These are phyloP conservation scores for Macaranga tanarius DNA, from an alignment of 441 rosid species.

Conservation along the genomic window DNA sequence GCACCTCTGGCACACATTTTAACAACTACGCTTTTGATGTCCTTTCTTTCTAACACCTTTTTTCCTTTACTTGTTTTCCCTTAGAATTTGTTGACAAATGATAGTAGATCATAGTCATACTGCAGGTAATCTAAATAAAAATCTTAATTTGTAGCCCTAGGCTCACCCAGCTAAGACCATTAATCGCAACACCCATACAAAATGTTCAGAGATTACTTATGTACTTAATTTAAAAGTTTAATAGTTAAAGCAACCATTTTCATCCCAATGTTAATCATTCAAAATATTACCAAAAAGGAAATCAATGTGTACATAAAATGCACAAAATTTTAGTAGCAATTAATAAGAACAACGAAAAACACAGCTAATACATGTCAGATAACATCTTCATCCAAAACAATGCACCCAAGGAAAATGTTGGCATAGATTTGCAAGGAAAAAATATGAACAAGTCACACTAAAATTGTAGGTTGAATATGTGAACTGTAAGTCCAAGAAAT, in stretches of 20 bases:
- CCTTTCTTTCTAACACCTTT: neutral
- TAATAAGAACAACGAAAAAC: neutral
- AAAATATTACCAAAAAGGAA: neutral
- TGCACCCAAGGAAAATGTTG: too few species aligned
- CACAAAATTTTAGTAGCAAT: neutral
- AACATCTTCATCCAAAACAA: neutral
- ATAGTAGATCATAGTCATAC: neutral
- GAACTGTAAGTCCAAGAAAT: neutral
- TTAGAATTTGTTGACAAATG: neutral
- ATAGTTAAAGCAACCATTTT: neutral
- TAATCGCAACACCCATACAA: neutral
- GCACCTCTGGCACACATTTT: too few species aligned
- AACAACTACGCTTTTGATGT: neutral
- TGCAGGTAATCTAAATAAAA: neutral
- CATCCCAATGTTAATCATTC: neutral
- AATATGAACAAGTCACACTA: too few species aligned
- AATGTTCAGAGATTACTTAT: neutral
- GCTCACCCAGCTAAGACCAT: neutral
- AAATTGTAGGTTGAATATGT: neutral
- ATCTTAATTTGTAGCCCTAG: neutral
- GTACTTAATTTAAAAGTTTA: slow-evolving; percentile 2
- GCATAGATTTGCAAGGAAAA: too few species aligned
- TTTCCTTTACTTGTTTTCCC: neutral
- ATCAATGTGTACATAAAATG: neutral
- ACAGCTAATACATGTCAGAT: neutral